Conservation (phyloP, 192 early-diverging fungal species). For the Allomyces javanicus region DNA sequence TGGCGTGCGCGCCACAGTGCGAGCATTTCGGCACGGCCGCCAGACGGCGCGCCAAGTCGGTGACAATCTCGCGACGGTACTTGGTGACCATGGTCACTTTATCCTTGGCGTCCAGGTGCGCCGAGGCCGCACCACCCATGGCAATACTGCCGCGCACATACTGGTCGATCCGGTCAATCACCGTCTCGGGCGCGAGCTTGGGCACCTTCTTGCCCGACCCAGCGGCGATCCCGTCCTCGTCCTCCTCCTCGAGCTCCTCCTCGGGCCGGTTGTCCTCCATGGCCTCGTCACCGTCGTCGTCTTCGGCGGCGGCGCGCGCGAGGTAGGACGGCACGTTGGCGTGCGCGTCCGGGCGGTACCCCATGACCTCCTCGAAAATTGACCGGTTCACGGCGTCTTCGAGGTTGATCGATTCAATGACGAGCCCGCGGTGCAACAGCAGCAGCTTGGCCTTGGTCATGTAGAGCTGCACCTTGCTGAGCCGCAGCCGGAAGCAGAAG, state of each 20-base stretch:
- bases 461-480: slow-evolving; percentile 29
- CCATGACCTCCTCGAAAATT: slow-evolving; percentile 2
- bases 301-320: slow-evolving; percentile 3
- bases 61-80: slow-evolving; percentile 20
- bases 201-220: background rate
- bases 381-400: slow-evolving; percentile 32
- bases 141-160: slow-evolving; percentile 30
- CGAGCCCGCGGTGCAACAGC: slow-evolving; percentile 67
- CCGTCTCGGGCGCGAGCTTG: slow-evolving; percentile 20
- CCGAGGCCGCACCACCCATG: slow-evolving; percentile 1
- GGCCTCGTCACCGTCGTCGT: slow-evolving; percentile 20
- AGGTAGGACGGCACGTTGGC: background rate
- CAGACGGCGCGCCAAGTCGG: slow-evolving; percentile 18
- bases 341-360: background rate
- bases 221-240: slow-evolving; percentile 8
- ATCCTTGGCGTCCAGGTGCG: slow-evolving; percentile 9
- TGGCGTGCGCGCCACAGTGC: slow-evolving; percentile 19
- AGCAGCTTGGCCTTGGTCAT: slow-evolving; percentile 56
- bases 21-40: slow-evolving; percentile 18
- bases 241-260: slow-evolving; percentile 27
- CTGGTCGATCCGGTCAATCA: slow-evolving; percentile 36
- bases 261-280: slow-evolving; percentile 16
- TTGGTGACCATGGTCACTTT: slow-evolving; percentile 20
- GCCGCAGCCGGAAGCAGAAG: slow-evolving; percentile 71
- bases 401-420: slow-evolving; percentile 63